These are phyloP conservation scores for Dryadomyces quercivorus DNA, from an alignment of 2,329 filamentous ascomycete species.

Conservation along the genomic window DNA sequence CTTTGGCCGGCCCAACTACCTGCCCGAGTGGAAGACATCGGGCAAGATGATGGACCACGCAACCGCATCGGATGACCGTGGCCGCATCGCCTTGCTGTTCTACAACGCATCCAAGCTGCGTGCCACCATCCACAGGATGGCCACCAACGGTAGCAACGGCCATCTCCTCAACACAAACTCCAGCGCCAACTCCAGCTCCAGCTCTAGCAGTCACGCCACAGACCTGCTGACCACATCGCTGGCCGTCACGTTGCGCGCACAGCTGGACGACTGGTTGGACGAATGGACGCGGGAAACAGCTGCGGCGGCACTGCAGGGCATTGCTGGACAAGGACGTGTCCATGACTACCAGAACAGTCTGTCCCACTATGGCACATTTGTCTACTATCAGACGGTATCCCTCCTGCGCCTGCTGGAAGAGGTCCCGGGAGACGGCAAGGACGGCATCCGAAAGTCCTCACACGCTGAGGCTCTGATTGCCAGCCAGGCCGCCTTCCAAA, in stretches of 20 bases:
- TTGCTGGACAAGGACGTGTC: not conserved
- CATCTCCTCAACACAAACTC: not conserved
- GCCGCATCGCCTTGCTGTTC: not conserved
- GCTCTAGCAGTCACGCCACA: not conserved
- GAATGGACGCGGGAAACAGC: not conserved
- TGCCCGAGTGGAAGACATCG: slow-evolving; percentile 1
- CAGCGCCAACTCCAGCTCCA: not conserved
- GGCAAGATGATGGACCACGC: not conserved
- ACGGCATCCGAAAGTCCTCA: not conserved
- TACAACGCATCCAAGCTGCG: not conserved
- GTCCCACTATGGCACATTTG: not conserved
- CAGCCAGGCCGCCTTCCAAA: not conserved
- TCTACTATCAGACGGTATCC: not conserved
- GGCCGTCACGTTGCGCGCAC: not conserved
- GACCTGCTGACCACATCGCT: not conserved
- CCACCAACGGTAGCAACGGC: no score
- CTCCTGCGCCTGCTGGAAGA: not conserved
- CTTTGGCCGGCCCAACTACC: not conserved
- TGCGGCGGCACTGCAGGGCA: not conserved
- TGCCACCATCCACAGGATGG: not conserved
- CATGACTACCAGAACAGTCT: not conserved
- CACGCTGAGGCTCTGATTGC: not conserved
- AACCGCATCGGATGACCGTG: not conserved
- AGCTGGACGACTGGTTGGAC: not conserved
- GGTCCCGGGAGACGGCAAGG: no score